A percentile compares a stretch with the other conserved stretches of the same genome.
Evolutionary conservation across 192 early-diverging fungal genomes (phyloP).

Genomic region (Dimargaris xerosporica): DNA sequence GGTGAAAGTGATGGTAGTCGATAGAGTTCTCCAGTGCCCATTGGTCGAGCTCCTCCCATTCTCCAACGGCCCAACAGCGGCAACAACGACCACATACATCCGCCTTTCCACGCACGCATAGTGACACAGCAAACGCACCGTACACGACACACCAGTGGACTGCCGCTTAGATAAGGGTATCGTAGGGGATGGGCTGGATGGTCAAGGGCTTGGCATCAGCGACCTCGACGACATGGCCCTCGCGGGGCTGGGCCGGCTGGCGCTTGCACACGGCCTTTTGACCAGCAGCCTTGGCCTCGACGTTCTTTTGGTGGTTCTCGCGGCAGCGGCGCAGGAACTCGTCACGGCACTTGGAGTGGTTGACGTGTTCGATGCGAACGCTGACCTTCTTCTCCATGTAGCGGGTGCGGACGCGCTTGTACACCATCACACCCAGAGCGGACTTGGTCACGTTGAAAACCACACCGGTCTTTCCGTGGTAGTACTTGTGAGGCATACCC

Average conservation of each 20-base stretch:
- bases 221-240: conserved; percentile 75
- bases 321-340: conserved; percentile 96
- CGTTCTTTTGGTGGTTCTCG: conserved; percentile 74
- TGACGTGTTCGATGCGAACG: conserved; percentile 96
- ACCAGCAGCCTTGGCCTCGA: conserved; percentile 69
- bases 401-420: conserved; percentile 98
- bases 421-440: conserved; percentile 92
- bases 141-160: too few relatives aligned
- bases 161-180: conserved; percentile 45
- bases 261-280: conserved; percentile 72
- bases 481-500: conserved; percentile 99
- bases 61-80: too few relatives aligned
- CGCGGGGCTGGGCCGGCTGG: conserved; percentile 74
- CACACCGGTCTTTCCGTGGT: conserved; percentile 97
- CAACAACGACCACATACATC: too few relatives aligned
- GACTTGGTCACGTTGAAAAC: conserved; percentile 99
- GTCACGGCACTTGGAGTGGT: conserved; percentile 98
- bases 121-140: too few relatives aligned
- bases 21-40: too few relatives aligned
- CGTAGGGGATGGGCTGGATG: conserved; percentile 91
- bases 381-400: conserved; percentile 98
- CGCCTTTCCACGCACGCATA: too few relatives aligned
- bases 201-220: conserved; percentile 82
- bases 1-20: too few relatives aligned
- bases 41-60: too few relatives aligned